These are phyloP conservation scores for Naegleria gruberi DNA, from an alignment of 208 protist genomes.

Conservation along the genomic window DNA sequence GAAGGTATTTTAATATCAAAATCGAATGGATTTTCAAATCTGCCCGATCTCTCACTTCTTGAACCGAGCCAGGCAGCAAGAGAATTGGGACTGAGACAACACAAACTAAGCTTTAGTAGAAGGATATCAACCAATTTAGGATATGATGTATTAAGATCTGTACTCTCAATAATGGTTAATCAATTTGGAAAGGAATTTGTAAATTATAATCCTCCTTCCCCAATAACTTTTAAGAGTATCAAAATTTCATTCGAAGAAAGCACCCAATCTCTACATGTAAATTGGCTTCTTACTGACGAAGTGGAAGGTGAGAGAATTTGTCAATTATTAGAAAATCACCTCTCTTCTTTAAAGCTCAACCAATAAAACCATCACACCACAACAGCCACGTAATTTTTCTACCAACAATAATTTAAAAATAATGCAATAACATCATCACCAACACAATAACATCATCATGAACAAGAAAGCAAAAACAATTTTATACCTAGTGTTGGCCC, in stretches of 20 bases:
- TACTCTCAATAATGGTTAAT: background rate
- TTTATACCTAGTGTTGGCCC: background rate
- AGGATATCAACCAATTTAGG: background rate
- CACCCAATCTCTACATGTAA: background rate
- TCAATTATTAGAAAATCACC: background rate
- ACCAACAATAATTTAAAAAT: too few relatives aligned
- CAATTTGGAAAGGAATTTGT: background rate
- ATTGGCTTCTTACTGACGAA: background rate
- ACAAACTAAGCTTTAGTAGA: background rate
- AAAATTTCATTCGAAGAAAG: background rate
- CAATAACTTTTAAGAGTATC: background rate
- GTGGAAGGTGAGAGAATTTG: background rate
- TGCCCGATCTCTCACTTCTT: background rate
- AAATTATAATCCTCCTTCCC: background rate
- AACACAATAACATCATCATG: too few relatives aligned
- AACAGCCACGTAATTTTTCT: too few relatives aligned
- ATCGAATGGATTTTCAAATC: background rate
- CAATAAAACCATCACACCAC: too few relatives aligned
- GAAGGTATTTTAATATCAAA: conserved; percentile 5
- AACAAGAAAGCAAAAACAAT: background rate
- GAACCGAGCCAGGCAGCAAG: background rate
- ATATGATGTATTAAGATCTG: background rate
- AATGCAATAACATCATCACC: too few relatives aligned
- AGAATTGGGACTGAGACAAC: conserved; percentile 1
- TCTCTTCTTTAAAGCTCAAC: background rate